Evolutionary conservation across 1,284 basidiomycete genomes (phyloP).

Genomic region (Pterulicium gracile): DNA sequence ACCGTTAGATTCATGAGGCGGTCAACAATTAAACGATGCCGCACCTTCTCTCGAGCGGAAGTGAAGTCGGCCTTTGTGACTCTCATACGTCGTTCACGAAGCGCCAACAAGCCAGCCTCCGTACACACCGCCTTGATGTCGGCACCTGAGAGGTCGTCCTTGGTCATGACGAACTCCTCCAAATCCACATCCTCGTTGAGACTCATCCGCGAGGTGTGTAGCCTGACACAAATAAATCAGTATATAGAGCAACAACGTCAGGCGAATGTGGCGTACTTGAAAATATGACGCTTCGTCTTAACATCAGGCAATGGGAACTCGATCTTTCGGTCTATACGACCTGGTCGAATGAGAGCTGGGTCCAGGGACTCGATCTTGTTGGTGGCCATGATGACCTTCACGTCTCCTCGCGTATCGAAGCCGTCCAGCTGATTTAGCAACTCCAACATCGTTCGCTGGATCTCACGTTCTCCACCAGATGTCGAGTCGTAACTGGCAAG

Average conservation of each 20-base stretch:
- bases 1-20: slow-evolving; percentile 9
- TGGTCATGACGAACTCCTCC: slow-evolving; percentile 93
- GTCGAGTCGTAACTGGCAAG: slow-evolving; percentile 91
- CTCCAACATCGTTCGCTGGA: slow-evolving; percentile 98
- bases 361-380: slow-evolving; percentile 94
- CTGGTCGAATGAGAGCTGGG: slow-evolving; percentile 94
- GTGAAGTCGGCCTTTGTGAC: slow-evolving; percentile 92
- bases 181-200: slow-evolving; percentile 87
- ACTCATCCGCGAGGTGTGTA: slow-evolving; percentile 97
- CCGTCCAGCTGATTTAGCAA: slow-evolving; percentile 97
- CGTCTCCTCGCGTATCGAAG: slow-evolving; percentile 97
- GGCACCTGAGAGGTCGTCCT: slow-evolving; percentile 94
- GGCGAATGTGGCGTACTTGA: slow-evolving; percentile 47
- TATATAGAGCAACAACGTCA: slow-evolving; percentile 5
- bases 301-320: slow-evolving; percentile 92
- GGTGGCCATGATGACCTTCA: slow-evolving; percentile 94
- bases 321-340: slow-evolving; percentile 98
- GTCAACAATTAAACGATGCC: slow-evolving; percentile 13
- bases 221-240: slow-evolving; percentile 30
- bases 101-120: slow-evolving; percentile 90
- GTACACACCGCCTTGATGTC: slow-evolving; percentile 98
- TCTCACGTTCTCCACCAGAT: slow-evolving; percentile 96
- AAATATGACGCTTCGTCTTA: slow-evolving; percentile 97
- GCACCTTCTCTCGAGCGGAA: slow-evolving; percentile 79
- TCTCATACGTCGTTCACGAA: slow-evolving; percentile 93